These are phyloP conservation scores for Boletales sp. DNA, from an alignment of 768 basidiomycete genomes.

Conservation along the genomic window DNA sequence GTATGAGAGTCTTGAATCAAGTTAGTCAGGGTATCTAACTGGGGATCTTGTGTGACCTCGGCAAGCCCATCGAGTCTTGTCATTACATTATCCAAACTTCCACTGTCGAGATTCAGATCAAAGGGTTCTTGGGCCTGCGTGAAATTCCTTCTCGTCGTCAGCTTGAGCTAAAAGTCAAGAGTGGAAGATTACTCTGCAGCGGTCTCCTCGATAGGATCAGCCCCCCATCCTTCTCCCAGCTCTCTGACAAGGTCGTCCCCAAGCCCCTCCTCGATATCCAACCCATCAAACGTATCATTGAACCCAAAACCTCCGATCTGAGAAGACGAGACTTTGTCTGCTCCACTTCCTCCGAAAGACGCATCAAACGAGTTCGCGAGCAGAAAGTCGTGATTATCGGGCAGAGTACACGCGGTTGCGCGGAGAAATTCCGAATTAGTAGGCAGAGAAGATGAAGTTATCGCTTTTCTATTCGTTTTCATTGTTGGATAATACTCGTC, in stretches of 20 bases:
- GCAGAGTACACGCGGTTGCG: conserved; percentile 58
- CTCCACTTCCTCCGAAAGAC: conserved; percentile 45
- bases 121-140: conserved; percentile 19
- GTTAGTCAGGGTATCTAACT: not conserved
- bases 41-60: not conserved
- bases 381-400: conserved; percentile 66
- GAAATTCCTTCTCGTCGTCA: conserved; percentile 13
- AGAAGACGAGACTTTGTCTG: conserved; percentile 49
- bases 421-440: conserved; percentile 43
- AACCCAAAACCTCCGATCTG: conserved; percentile 48
- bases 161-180: not conserved
- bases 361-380: conserved; percentile 63
- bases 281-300: conserved; percentile 53
- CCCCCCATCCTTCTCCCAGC: conserved; percentile 69
- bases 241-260: conserved; percentile 76
- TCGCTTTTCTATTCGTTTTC: conserved; percentile 27
- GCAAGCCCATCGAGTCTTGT: conserved; percentile 1
- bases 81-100: conserved; percentile 25
- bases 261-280: conserved; percentile 56
- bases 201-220: conserved; percentile 4
- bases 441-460: conserved; percentile 19
- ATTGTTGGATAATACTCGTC: conserved; percentile 48
- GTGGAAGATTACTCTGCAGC: conserved; percentile 12
- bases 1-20: not conserved
- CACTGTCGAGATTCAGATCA: conserved; percentile 12